These are phyloP conservation scores for Baorangia bicolor DNA, from an alignment of 768 basidiomycete species.

Conservation along the genomic window DNA sequence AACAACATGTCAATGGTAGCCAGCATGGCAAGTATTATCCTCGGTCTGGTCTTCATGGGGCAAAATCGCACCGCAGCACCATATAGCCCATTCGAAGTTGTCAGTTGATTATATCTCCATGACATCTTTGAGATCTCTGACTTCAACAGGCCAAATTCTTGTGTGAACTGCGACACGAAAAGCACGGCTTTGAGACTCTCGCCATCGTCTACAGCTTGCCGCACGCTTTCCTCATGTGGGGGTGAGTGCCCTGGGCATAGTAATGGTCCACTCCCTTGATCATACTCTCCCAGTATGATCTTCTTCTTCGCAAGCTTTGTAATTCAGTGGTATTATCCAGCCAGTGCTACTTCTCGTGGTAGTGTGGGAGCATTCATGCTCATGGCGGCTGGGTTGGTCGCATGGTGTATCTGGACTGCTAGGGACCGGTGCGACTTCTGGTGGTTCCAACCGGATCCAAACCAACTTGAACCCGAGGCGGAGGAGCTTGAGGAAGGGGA, in stretches of 20 bases:
- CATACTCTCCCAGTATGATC: no score
- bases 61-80: slow-evolving; percentile 37
- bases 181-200: slow-evolving; percentile 46
- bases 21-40: slow-evolving; percentile 42
- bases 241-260: slow-evolving; percentile 42
- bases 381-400: no score
- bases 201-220: slow-evolving; percentile 56
- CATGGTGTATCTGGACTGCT: no score
- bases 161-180: slow-evolving; percentile 20
- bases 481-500: no score
- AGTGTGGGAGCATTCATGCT: no score
- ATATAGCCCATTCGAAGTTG: slow-evolving; percentile 34
- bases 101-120: slow-evolving; percentile 21
- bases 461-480: no score
- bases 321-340: no score
- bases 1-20: slow-evolving; percentile 45
- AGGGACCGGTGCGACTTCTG: no score
- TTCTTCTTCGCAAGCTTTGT: no score
- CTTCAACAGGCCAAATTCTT: slow-evolving; percentile 14
- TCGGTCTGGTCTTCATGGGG: slow-evolving; percentile 43
- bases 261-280: no score
- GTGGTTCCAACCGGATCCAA: no score
- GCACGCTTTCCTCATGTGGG: slow-evolving; percentile 57
- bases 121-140: not conserved
- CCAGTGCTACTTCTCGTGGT: no score